These are phyloP conservation scores for Sideroxylon spinosum DNA, from an alignment of 179 eudicot genomes.

Conservation along the genomic window DNA sequence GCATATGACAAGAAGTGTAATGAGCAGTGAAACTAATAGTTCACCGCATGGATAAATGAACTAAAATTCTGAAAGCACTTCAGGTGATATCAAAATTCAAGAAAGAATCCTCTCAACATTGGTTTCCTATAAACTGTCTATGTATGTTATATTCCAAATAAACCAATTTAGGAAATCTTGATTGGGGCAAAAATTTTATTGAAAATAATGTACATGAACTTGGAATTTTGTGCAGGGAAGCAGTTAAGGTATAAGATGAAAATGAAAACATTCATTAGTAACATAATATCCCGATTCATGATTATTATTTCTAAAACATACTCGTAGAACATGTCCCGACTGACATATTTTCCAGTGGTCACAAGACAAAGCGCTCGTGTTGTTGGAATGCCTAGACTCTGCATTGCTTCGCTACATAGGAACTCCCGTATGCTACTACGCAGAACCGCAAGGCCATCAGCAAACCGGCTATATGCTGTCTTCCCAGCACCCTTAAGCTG, in stretches of 20 bases:
- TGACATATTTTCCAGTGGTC: slow-evolving; percentile 82
- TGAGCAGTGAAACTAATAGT: neutral
- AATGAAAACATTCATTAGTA: neutral
- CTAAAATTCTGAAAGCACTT: neutral
- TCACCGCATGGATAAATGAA: neutral
- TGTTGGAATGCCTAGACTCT: slow-evolving; percentile 89
- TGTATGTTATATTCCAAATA: neutral
- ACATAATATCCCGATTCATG: neutral
- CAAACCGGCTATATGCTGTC: slow-evolving; percentile 98
- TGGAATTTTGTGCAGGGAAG: neutral
- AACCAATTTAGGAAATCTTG: neutral
- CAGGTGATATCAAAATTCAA: neutral
- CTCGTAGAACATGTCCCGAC: slow-evolving; percentile 98
- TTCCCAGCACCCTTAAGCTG: slow-evolving; percentile 98
- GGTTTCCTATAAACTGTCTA: neutral
- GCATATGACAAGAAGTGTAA: slow-evolving; percentile 29
- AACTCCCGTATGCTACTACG: slow-evolving; percentile 96
- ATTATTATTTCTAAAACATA: slow-evolving; percentile 34
- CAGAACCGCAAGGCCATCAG: slow-evolving; percentile 96
- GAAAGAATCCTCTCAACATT: slow-evolving; percentile 1
- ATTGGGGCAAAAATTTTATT: neutral
- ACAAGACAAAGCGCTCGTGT: slow-evolving; percentile 95
- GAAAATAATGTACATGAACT: neutral
- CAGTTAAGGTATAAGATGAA: neutral
- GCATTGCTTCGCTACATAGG: slow-evolving; percentile 98